phyloP scores from a whole-genome alignment of 2,329 filamentous ascomycete genomes.

The Neonectria magnoliae region DNA sequence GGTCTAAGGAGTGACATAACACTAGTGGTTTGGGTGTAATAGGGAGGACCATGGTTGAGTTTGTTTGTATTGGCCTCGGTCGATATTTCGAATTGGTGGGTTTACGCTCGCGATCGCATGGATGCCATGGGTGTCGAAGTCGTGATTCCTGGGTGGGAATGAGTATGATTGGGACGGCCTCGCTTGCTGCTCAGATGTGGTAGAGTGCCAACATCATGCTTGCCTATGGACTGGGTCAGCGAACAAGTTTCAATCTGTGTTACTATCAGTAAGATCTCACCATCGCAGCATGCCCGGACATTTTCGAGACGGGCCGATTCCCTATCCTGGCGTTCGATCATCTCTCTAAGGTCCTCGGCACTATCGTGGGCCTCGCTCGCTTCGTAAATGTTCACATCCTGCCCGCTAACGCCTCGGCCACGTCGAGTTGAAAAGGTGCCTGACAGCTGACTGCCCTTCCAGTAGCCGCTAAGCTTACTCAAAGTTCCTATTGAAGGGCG shows the following conservation, averaged over 20 bases:
- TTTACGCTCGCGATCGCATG: slow-evolving; percentile 49
- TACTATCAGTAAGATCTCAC: slow-evolving; percentile 61
- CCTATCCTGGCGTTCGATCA: slow-evolving; percentile 81
- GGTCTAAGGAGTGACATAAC: slow-evolving; percentile 25
- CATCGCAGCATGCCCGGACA: slow-evolving; percentile 96
- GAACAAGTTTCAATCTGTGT: slow-evolving; percentile 8
- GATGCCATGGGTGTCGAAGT: slow-evolving; percentile 49
- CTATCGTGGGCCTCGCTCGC: slow-evolving; percentile 75
- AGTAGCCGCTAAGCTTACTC: slow-evolving; percentile 69
- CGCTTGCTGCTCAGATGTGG: slow-evolving; percentile 56
- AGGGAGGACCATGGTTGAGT: slow-evolving; percentile 16
- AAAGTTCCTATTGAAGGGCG: slow-evolving; percentile 59
- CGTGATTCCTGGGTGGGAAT: slow-evolving; percentile 51
- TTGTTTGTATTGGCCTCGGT: slow-evolving; percentile 14
- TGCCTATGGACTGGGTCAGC: slow-evolving; percentile 60
- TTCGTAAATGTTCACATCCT: slow-evolving; percentile 64
- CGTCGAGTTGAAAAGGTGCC: slow-evolving; percentile 65
- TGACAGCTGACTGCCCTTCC: slow-evolving; percentile 58
- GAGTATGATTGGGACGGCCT: slow-evolving; percentile 52
- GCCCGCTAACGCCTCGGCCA: slow-evolving; percentile 59
- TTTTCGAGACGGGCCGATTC: slow-evolving; percentile 89
- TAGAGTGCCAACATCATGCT: slow-evolving; percentile 76
- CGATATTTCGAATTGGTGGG: slow-evolving; percentile 13
- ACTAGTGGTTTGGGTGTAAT: slow-evolving; percentile 20
- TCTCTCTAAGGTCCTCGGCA: slow-evolving; percentile 82